Evolutionary conservation across 768 basidiomycete genomes (phyloP), one percentile per base, ranked within the genome.

Genomic region (Kockovaella imperatae): DNA sequence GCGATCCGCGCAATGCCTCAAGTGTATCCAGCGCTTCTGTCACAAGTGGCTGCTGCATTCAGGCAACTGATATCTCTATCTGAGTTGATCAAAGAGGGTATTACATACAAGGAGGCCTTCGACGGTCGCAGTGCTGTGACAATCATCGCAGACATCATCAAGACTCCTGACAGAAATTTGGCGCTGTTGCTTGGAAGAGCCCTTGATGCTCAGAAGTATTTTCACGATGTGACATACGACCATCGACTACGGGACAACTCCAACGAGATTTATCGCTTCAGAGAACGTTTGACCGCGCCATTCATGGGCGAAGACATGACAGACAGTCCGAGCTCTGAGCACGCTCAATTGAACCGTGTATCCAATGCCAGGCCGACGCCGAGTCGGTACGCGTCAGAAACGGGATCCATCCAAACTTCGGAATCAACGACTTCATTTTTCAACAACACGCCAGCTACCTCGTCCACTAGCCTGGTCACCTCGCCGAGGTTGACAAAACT

Each of bases 211-310:
- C 95, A 97, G 71, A 97, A 97, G 74, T 97, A 89, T 74, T 97
- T 99, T 68, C 95, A 99, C 65, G 95, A 97, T 64, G 95, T 99
- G 57, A 96, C 95, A 7, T 99, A 97, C 66, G 93, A 96, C 64
- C 95, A 99, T 69, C 83, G 93, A 13, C 69, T 99, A 49, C 76
- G 95, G 42, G 95, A 97, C 72, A 88, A 82, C 61, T 75, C 82
- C 0, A 77, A 78, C 53, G 95, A 99, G 72, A 73, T 99, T 25
- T 99, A 96, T 72, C 90, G 93, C 67, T 97, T 99, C 72, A 77
- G 82, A 55, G 83, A 86, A 39, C 81, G 83, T 62, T 67, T 95
- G 31, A 79, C 83, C 4, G 87, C 83, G 63, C 87, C 86, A 2
- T 90, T 89, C 64, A 84, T 86, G 49, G 36, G 72, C 36, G 72